Conservation (phyloP, 108 stramenopile genomes). For the Conticribra guillardii region DNA sequence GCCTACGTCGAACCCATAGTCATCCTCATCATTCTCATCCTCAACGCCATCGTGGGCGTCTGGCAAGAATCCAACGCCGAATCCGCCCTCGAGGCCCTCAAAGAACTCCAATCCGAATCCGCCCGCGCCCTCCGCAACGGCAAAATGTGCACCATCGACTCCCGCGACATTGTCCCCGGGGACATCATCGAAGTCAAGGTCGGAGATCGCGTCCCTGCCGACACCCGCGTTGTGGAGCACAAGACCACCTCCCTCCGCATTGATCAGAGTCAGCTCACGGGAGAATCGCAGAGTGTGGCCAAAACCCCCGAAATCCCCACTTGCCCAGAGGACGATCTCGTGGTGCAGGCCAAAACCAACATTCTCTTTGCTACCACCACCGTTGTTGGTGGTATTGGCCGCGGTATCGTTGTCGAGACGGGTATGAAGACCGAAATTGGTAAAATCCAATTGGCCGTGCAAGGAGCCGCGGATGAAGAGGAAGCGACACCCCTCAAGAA, state of each 20-base stretch:
- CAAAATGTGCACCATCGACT: slow-evolving; percentile 34
- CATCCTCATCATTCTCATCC: slow-evolving; percentile 92
- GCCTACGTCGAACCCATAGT: slow-evolving; percentile 95
- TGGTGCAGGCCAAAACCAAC: slow-evolving; percentile 73
- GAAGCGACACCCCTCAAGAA: slow-evolving; percentile 84
- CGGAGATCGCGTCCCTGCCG: slow-evolving; percentile 86
- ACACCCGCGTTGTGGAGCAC: slow-evolving; percentile 49
- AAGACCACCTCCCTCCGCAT: slow-evolving; percentile 43
- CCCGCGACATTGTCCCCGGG: slow-evolving; percentile 73
- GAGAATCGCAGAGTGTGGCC: slow-evolving; percentile 47
- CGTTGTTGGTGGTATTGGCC: slow-evolving; percentile 69
- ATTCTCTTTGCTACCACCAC: slow-evolving; percentile 84
- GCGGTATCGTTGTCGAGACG: slow-evolving; percentile 68
- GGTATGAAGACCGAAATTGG: slow-evolving; percentile 89
- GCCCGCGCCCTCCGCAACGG: slow-evolving; percentile 84
- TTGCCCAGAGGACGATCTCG: slow-evolving; percentile 41
- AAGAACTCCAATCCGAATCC: slow-evolving; percentile 85
- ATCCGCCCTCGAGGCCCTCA: slow-evolving; percentile 89
- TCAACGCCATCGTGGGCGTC: slow-evolving; percentile 97
- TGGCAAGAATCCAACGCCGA: slow-evolving; percentile 92
- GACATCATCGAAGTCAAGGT: slow-evolving; percentile 79
- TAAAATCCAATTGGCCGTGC: slow-evolving; percentile 60
- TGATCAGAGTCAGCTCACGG: slow-evolving; percentile 58
- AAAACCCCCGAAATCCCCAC: slow-evolving; percentile 24
- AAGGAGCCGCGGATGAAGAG: slow-evolving; percentile 59